phyloP scores from a whole-genome alignment of 192 early-diverging fungal genomes.

The Lobulomyces angularis region DNA sequence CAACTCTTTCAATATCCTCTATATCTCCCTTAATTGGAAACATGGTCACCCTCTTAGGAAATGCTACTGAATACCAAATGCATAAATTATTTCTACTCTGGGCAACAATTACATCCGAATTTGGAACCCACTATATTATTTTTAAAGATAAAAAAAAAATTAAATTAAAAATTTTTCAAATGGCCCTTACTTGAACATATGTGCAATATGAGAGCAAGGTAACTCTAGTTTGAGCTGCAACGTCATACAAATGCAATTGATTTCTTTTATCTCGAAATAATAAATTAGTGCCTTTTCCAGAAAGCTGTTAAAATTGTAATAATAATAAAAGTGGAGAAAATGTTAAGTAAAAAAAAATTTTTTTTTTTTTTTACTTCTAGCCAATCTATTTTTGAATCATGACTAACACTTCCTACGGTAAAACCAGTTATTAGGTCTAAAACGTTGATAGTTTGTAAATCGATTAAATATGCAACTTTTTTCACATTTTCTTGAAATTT shows the following conservation, averaged over 20 bases:
- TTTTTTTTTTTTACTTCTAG: conserved; percentile 30
- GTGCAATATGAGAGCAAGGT: conserved; percentile 47
- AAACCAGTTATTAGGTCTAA: conserved; percentile 34
- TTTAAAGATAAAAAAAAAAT: conserved; percentile 2
- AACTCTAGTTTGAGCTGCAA: conserved; percentile 24
- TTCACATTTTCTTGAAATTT: conserved; percentile 40
- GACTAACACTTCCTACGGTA: conserved; percentile 30
- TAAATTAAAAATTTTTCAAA: conserved; percentile 1
- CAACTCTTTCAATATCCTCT: conserved; percentile 47
- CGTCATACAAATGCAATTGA: conserved; percentile 49
- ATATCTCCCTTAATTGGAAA: conserved; percentile 57
- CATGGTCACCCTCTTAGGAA: conserved; percentile 50
- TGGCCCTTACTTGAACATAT: conserved; percentile 37
- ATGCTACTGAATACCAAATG: conserved; percentile 56
- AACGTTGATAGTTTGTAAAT: conserved; percentile 46
- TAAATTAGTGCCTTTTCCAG: conserved; percentile 49
- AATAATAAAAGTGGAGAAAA: not conserved
- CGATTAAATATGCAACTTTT: conserved; percentile 45
- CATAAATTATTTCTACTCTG: conserved; percentile 45
- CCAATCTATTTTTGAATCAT: conserved; percentile 50
- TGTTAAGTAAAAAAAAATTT: conserved; percentile 1
- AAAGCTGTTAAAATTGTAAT: conserved; percentile 19
- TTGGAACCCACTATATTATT: conserved; percentile 58
- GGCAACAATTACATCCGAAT: conserved; percentile 51
- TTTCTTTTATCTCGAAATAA: conserved; percentile 44